phyloP scores from a whole-genome alignment of 805 yeast genomes.

The Ogataea trehalophila region DNA sequence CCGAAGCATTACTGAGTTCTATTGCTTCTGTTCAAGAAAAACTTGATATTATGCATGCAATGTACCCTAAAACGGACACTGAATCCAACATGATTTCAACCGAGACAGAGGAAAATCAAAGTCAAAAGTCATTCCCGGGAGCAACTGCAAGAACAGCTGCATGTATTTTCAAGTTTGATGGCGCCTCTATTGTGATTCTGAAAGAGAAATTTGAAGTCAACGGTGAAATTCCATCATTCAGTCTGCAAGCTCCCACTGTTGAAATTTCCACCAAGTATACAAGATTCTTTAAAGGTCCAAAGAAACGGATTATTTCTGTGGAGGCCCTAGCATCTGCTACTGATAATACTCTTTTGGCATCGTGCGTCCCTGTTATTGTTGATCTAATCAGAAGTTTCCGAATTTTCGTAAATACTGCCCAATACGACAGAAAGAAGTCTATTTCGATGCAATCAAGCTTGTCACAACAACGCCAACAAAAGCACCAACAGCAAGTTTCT shows the following conservation, averaged over 20 bases:
- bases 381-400: constrained; percentile 53
- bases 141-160: constrained; percentile 35
- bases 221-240: constrained; percentile 45
- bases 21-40: constrained; percentile 30
- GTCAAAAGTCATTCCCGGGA: constrained; percentile 16
- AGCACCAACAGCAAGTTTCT: constrained; percentile 5
- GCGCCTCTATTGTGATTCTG: constrained; percentile 55
- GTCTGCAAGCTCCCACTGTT: constrained; percentile 73
- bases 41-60: constrained; percentile 6
- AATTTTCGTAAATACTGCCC: constrained; percentile 36
- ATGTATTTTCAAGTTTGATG: constrained; percentile 57
- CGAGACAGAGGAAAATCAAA: constrained; percentile 11
- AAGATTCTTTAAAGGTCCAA: constrained; percentile 30
- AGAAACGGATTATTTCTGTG: constrained; percentile 42
- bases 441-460: not conserved
- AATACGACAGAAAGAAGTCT: constrained; percentile 5
- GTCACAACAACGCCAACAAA: constrained; percentile 1
- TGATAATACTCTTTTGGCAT: constrained; percentile 61
- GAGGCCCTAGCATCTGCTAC: constrained; percentile 66
- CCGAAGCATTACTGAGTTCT: constrained; percentile 51
- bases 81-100: not conserved
- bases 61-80: not conserved
- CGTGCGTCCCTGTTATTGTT: constrained; percentile 72
- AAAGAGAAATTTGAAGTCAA: constrained; percentile 39
- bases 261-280: constrained; percentile 51